Evolutionary conservation across 805 yeast genomes (phyloP).

Genomic region (Starmerella gropengiesseri): DNA sequence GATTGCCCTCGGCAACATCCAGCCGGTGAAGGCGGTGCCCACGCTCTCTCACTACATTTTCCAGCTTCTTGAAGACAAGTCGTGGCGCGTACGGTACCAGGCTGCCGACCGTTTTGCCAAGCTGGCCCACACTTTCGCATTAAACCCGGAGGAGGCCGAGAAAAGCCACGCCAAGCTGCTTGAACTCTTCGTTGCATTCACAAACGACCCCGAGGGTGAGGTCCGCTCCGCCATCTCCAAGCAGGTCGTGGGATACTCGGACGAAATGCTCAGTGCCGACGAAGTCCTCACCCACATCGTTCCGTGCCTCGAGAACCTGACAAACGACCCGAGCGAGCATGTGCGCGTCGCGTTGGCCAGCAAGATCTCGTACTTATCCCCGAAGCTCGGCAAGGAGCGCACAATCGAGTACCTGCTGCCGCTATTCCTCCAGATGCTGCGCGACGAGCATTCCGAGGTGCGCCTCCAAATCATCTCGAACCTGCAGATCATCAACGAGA

Average conservation of each 20-base stretch:
- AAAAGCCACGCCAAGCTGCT: slow-evolving; percentile 47
- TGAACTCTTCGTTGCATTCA: slow-evolving; percentile 60
- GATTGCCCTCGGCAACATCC: slow-evolving; percentile 52
- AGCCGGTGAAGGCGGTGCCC: slow-evolving; percentile 22
- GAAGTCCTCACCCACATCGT: slow-evolving; percentile 58
- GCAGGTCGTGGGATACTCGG: slow-evolving; percentile 55
- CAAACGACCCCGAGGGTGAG: slow-evolving; percentile 92
- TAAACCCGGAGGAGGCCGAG: slow-evolving; percentile 32
- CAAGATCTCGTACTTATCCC: slow-evolving; percentile 76
- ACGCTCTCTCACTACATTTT: slow-evolving; percentile 39
- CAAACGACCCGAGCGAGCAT: slow-evolving; percentile 83
- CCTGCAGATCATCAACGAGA: slow-evolving; percentile 83
- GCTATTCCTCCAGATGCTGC: slow-evolving; percentile 80
- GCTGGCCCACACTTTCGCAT: slow-evolving; percentile 50
- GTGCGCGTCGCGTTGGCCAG: slow-evolving; percentile 89
- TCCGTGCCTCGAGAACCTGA: slow-evolving; percentile 72
- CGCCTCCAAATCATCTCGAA: slow-evolving; percentile 88
- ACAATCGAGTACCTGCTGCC: slow-evolving; percentile 79
- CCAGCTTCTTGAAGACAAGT: slow-evolving; percentile 70
- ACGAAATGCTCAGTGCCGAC: slow-evolving; percentile 31
- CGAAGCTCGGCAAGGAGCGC: slow-evolving; percentile 70
- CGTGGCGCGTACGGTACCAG: slow-evolving; percentile 98
- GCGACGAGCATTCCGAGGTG: slow-evolving; percentile 95
- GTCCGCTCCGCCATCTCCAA: slow-evolving; percentile 91
- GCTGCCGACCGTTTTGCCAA: slow-evolving; percentile 87